Evolutionary conservation across 371 early-diverging fungal genomes (phyloP).

Genomic region (Chytridium lagenaria): DNA sequence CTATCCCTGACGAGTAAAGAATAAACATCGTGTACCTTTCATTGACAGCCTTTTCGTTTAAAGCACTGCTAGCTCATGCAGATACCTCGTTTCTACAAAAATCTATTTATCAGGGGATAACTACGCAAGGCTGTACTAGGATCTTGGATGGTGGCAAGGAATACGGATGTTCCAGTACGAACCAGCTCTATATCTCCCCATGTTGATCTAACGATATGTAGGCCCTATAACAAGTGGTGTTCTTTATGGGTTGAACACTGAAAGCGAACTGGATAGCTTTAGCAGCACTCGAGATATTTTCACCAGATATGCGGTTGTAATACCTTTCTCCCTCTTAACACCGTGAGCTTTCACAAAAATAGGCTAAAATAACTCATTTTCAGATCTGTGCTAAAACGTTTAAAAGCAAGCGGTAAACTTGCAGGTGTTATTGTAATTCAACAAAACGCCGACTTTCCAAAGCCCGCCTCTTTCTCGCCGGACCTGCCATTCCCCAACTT

Average conservation of each 20-base stretch:
- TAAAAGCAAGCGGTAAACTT: conserved; percentile 49
- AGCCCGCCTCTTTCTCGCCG: conserved; percentile 57
- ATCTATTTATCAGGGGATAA: conserved; percentile 6
- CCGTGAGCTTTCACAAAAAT: conserved; percentile 51
- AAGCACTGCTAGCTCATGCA: no score
- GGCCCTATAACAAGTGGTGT: conserved; percentile 58
- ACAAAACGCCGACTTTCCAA: conserved; percentile 44
- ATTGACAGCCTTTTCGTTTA: no score
- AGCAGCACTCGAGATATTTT: conserved; percentile 32
- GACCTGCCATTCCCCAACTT: conserved; percentile 75
- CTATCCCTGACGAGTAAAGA: no score
- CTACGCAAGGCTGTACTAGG: background rate
- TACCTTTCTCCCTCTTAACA: conserved; percentile 67
- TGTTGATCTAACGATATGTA: background rate
- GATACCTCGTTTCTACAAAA: conserved; percentile 8
- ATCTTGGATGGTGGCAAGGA: background rate
- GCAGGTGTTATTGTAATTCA: conserved; percentile 60
- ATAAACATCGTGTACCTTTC: no score
- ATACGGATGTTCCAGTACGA: conserved; percentile 15
- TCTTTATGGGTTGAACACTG: conserved; percentile 60
- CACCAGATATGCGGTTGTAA: conserved; percentile 62
- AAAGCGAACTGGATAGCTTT: conserved; percentile 61
- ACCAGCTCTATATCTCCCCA: background rate
- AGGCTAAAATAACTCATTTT: no score
- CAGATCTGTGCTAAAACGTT: conserved; percentile 43